These are phyloP conservation scores for Hydnomerulius pinastri DNA, from an alignment of 768 basidiomycete species.

Conservation along the genomic window DNA sequence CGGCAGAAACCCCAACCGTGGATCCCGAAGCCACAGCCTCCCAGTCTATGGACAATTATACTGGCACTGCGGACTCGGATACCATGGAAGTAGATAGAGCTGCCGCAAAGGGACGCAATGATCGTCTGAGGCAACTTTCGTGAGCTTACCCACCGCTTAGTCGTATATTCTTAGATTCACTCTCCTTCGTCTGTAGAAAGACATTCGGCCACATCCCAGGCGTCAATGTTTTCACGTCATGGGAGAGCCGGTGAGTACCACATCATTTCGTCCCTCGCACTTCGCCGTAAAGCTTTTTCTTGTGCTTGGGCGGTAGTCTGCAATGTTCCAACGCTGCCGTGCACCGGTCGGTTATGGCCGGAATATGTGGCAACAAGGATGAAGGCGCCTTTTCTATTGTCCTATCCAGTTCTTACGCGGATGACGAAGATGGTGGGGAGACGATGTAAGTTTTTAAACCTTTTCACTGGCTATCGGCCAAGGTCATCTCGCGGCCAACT, in stretches of 20 bases:
- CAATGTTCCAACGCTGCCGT: constrained; percentile 17
- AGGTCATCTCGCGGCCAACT: constrained; percentile 6
- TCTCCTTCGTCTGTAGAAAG: constrained; percentile 9
- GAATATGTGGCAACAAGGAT: constrained; percentile 19
- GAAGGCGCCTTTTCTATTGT: constrained; percentile 20
- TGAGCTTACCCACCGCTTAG: not conserved
- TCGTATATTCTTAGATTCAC: not conserved
- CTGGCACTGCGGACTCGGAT: too few relatives aligned
- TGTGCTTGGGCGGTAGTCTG: not conserved
- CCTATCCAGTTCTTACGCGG: constrained; percentile 21
- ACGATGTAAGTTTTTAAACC: constrained; percentile 18
- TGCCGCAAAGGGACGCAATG: not conserved
- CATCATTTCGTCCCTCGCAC: not conserved
- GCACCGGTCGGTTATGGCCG: constrained; percentile 13
- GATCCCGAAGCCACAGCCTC: too few relatives aligned
- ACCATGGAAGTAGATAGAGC: too few relatives aligned
- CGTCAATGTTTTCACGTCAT: constrained; percentile 22
- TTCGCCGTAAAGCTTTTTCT: too few relatives aligned
- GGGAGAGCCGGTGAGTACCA: constrained; percentile 17
- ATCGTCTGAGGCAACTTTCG: not conserved
- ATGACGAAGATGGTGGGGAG: constrained; percentile 28
- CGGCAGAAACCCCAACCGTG: too few relatives aligned
- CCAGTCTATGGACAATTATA: too few relatives aligned
- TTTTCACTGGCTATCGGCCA: not conserved
- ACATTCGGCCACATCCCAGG: constrained; percentile 27